Base-by-base conservation (phyloP, 148 eudicot species). In the Oxyria digyna region DNA sequence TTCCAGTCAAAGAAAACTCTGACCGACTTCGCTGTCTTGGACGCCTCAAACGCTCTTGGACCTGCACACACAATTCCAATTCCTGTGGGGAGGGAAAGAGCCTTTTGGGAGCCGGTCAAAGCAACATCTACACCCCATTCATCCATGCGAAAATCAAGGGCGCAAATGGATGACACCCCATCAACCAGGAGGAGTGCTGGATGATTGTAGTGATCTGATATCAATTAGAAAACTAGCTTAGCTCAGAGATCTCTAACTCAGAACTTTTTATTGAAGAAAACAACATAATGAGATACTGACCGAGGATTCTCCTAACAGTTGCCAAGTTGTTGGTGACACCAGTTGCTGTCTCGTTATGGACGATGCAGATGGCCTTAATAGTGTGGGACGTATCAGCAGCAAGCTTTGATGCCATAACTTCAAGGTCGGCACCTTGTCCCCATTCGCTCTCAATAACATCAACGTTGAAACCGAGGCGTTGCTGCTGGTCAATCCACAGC, bases 81-180 rank as follows among this genome's bases (percentile, higher is more conserved):
- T 9, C 99, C 99, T 32, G 99, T 94, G 23, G 99, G 99, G 74
- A 94, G 86, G 46, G 99, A 94, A 31, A 94, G 93, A 29, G 99
- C 99, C 76, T 94, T 94, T 72, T 94, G 99, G 21, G 99, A 94
- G n/a, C 99, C 99, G 6, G 99, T 94, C 71, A 94, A 74, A 8
- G 99, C 99, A 71, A 94, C 99, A 78, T 94, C 99, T 14, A 94
- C 76, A 15, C 96, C 92, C 99, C 99, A 94, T 72, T 94, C 99
- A 64, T 94, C 99, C 99, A 91, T 91, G 24, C 97, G 89, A 75
- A 94, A 94, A 75, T 94, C 99, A 23, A 94, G 82, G 2, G 99
- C 99, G 73, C 99, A 91, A 29, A 94, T 94, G 62, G 99, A 94
- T 69, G 99, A 94, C 40, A 94, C 99, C 33, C 99, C 99, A 37